phyloP scores from a whole-genome alignment of 768 basidiomycete genomes.

The Calocybe indica region DNA sequence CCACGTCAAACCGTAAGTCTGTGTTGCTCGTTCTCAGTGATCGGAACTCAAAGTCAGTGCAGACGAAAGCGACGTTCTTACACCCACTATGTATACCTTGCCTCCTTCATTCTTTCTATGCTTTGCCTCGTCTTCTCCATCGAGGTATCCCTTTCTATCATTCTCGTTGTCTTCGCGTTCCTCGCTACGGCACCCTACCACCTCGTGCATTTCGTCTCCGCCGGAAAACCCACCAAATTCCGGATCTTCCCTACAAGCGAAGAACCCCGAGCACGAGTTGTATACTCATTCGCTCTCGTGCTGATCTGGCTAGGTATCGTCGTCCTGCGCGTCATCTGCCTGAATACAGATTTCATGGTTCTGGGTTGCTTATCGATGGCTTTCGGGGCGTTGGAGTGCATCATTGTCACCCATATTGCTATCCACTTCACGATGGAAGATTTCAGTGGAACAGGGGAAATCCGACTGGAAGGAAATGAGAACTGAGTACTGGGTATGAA shows the following conservation, averaged over 20 bases:
- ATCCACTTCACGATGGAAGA: not conserved
- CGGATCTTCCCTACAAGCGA: too few species aligned
- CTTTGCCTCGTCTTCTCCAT: not conserved
- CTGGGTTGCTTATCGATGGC: not conserved
- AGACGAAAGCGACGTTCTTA: not conserved
- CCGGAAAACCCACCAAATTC: too few species aligned
- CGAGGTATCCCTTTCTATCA: not conserved
- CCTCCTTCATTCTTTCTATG: not conserved
- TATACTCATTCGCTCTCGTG: too few species aligned
- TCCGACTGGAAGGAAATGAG: too few species aligned
- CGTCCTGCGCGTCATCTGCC: too few species aligned
- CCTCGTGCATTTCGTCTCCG: too few species aligned
- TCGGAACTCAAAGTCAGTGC: too few species aligned
- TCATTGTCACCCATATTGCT: not conserved
- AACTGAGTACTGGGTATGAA: too few species aligned
- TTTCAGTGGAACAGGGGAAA: too few species aligned
- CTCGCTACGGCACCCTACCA: too few species aligned
- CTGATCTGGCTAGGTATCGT: too few species aligned
- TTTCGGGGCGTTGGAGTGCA: not conserved
- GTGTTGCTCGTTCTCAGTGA: not conserved
- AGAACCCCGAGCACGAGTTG: too few species aligned
- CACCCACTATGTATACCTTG: not conserved
- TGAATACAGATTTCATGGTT: not conserved
- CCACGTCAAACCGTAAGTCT: not conserved
- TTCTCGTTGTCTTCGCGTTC: not conserved